These are phyloP conservation scores for Achaetomium macrosporum DNA, from an alignment of 2,329 filamentous ascomycete species.

Conservation along the genomic window DNA sequence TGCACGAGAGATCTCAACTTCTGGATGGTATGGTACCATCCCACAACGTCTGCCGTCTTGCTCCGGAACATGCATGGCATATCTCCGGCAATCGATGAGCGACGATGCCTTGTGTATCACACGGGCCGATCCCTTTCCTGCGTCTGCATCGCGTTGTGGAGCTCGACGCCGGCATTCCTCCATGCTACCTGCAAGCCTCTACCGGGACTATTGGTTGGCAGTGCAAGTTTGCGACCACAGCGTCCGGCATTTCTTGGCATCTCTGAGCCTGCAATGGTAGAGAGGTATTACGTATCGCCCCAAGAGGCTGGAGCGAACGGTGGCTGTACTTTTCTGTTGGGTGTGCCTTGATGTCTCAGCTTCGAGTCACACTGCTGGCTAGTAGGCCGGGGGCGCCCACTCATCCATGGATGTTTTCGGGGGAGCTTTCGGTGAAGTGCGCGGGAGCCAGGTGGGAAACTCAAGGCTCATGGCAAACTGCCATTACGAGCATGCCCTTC, in stretches of 20 bases:
- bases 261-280: not conserved
- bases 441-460: conserved; percentile 14
- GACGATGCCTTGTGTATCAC: conserved; percentile 7
- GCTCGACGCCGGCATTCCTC: conserved; percentile 9
- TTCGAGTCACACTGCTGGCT: conserved; percentile 29
- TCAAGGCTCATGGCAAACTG: not conserved
- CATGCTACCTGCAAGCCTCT: conserved; percentile 4
- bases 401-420: conserved; percentile 22
- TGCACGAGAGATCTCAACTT: not conserved
- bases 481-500: not conserved
- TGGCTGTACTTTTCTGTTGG: conserved; percentile 19
- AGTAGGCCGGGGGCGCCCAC: not conserved
- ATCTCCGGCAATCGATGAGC: conserved; percentile 13
- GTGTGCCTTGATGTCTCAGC: conserved; percentile 33
- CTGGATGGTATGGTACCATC: not conserved
- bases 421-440: conserved; percentile 22
- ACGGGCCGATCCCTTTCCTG: conserved; percentile 17
- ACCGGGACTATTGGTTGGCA: not conserved
- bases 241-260: not conserved
- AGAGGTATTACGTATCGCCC: conserved; percentile 12
- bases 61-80: not conserved
- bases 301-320: not conserved
- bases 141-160: conserved; percentile 13
- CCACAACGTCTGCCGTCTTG: not conserved
- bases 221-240: not conserved